Conservation (phyloP, 2,329 filamentous ascomycete genomes). For the Colletotrichum spinosum region DNA sequence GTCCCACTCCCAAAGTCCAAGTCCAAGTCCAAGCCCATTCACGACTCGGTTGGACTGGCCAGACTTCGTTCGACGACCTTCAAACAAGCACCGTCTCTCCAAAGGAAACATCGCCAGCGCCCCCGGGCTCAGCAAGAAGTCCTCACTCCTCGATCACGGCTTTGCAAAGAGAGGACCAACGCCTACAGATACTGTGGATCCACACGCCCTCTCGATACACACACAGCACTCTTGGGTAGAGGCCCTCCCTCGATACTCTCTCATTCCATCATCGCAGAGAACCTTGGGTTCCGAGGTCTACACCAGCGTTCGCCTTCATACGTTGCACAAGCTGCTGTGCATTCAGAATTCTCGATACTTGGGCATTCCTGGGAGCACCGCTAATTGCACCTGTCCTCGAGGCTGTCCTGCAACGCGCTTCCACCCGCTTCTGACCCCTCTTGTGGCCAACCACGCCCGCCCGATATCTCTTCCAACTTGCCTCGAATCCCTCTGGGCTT, state of each 20-base stretch:
- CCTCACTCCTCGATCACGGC: not conserved
- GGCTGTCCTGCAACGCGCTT: constrained; percentile 26
- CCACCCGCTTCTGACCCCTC: constrained; percentile 20
- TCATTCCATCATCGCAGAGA: not conserved
- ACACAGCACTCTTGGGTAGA: too few species aligned
- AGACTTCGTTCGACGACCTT: constrained; percentile 15
- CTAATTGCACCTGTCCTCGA: constrained; percentile 2
- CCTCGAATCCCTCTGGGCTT: too few species aligned
- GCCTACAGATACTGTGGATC: constrained; percentile 2
- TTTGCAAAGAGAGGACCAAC: not conserved
- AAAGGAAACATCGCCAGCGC: constrained; percentile 30
- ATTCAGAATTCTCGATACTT: constrained; percentile 12
- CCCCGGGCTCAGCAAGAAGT: constrained; percentile 21
- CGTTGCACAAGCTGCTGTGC: constrained; percentile 6
- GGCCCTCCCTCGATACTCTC: constrained; percentile 19
- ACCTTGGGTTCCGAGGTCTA: constrained; percentile 1
- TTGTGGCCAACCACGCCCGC: constrained; percentile 7
- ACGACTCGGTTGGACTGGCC: constrained; percentile 23
- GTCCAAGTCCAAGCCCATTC: constrained; percentile 32
- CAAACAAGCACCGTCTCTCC: constrained; percentile 26
- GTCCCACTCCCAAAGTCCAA: constrained; percentile 19
- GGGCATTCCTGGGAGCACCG: constrained; percentile 1
- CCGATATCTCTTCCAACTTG: not conserved
- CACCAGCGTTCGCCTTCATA: too few species aligned
- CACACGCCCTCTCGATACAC: constrained; percentile 10